phyloP scores from a whole-genome alignment of 495 filamentous ascomycete species.

The Podospora didyma region DNA sequence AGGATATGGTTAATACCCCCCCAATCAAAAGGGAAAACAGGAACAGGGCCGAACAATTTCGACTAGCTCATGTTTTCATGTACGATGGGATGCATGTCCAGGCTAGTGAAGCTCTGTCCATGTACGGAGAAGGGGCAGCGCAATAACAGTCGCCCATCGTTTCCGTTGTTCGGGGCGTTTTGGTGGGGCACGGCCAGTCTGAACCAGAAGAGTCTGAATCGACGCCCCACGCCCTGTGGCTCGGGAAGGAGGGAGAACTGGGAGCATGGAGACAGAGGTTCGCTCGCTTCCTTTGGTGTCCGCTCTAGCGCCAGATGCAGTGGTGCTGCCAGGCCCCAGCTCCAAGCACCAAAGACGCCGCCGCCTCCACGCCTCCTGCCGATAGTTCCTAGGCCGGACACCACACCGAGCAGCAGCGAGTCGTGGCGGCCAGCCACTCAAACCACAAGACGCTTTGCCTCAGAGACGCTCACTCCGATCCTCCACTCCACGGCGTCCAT shows the following conservation, averaged over 20 bases:
- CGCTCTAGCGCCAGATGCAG: not conserved
- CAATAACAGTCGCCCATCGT: not conserved
- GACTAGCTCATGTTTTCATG: conserved; percentile 22
- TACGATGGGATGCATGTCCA: conserved; percentile 21
- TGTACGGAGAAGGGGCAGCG: conserved; percentile 10
- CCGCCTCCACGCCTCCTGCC: conserved; percentile 4
- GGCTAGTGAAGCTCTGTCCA: not conserved
- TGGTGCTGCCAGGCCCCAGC: not conserved
- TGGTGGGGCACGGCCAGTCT: not conserved
- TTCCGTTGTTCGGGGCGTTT: conserved; percentile 10
- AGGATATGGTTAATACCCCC: conserved; percentile 25
- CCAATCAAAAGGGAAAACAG: conserved; percentile 28
- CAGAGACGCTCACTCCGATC: conserved; percentile 20
- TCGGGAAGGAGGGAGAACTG: not conserved
- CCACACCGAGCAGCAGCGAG: conserved; percentile 11
- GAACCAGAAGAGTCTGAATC: not conserved
- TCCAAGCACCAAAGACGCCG: not conserved
- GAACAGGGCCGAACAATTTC: conserved; percentile 27
- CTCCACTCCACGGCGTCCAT: conserved; percentile 16
- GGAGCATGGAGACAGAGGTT: too few relatives aligned
- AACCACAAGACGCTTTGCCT: not conserved
- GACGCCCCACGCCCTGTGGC: conserved; percentile 6
- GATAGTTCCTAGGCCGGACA: conserved; percentile 11
- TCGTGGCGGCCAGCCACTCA: conserved; percentile 9
- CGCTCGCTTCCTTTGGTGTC: not conserved